Percentiles rank a stretch among this genome's conserved stretches.
Conservation (phyloP, 2,329 filamentous ascomycete genomes). For the Cladorrhinum sp. region DNA sequence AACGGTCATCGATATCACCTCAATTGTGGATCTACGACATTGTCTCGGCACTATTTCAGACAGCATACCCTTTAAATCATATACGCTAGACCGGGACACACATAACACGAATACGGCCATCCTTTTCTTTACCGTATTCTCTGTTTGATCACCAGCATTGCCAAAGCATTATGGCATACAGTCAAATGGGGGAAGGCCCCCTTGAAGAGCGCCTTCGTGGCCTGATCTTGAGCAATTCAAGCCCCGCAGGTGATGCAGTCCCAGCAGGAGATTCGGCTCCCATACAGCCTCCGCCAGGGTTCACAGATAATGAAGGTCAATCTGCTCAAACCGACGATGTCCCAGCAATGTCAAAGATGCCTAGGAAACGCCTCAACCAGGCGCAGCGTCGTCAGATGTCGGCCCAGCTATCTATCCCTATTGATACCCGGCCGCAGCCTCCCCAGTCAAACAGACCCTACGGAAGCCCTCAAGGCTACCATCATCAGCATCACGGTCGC, state of each 20-base stretch:
- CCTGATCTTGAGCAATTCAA: constrained; percentile 29
- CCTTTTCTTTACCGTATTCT: not conserved
- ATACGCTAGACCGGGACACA: not conserved
- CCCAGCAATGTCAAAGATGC: not conserved
- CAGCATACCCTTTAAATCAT: not conserved
- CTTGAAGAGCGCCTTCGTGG: not conserved
- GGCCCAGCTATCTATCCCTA: constrained; percentile 54
- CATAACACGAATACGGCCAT: not conserved
- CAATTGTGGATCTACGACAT: not conserved
- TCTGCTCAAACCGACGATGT: not conserved
- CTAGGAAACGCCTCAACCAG: constrained; percentile 56
- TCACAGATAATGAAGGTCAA: not conserved
- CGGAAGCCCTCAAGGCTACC: constrained; percentile 31
- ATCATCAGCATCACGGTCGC: constrained; percentile 30
- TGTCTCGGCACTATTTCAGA: not conserved
- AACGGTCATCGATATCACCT: not conserved
- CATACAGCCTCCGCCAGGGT: not conserved
- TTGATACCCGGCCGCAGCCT: constrained; percentile 44
- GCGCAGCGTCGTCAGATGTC: constrained; percentile 62
- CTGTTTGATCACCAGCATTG: not conserved
- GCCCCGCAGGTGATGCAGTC: not conserved
- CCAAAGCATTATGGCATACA: constrained; percentile 13
- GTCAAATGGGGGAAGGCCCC: not conserved
- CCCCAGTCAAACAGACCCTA: constrained; percentile 31
- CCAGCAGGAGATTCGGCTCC: not conserved